phyloP scores from a whole-genome alignment of 805 yeast genomes.

The Sporopachydermia quercuum region DNA sequence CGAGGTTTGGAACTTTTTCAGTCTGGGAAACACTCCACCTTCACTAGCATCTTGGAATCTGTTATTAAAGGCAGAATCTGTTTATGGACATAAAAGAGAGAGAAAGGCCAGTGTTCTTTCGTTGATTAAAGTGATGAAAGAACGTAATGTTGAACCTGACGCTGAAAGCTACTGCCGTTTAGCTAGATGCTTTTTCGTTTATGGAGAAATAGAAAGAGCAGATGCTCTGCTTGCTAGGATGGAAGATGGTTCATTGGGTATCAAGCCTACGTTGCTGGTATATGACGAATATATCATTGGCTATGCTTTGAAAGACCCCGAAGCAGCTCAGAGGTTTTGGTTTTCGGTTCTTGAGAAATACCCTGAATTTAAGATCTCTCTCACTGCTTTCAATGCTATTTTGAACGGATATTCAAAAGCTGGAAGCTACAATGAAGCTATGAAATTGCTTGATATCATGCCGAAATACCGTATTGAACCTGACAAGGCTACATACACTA shows the following conservation, averaged over 20 bases:
- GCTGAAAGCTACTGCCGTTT: neutral
- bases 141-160: neutral
- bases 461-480: slow-evolving; percentile 24
- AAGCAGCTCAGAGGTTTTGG: neutral
- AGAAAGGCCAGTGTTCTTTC: neutral
- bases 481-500: slow-evolving; percentile 41
- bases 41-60: neutral
- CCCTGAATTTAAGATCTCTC: neutral
- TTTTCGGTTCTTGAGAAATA: neutral
- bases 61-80: neutral
- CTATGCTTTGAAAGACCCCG: neutral
- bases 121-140: neutral
- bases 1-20: neutral
- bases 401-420: slow-evolving; percentile 23
- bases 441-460: slow-evolving; percentile 29
- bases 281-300: neutral
- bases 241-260: neutral
- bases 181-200: neutral
- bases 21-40: neutral
- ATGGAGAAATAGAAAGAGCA: neutral
- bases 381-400: neutral
- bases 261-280: neutral
- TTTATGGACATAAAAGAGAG: neutral
- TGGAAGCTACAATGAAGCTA: slow-evolving; percentile 26
- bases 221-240: neutral